Evolutionary conservation across 768 basidiomycete species (phyloP).

Genomic region (Filobasidium wieringae): DNA sequence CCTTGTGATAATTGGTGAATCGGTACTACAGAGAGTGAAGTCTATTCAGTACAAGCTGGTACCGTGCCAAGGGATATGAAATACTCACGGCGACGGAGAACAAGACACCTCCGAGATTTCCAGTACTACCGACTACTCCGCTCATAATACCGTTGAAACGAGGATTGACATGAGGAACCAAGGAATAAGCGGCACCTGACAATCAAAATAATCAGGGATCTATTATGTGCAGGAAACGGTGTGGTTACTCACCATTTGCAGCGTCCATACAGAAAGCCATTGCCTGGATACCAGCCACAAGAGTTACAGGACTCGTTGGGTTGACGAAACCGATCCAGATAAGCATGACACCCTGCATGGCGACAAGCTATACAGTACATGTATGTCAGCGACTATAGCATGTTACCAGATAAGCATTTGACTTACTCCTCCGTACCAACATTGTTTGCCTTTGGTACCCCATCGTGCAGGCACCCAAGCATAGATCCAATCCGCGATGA

Average conservation of each 20-base stretch:
- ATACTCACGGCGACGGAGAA: slow-evolving; percentile 5
- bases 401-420: not conserved
- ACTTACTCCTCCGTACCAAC: slow-evolving; percentile 12
- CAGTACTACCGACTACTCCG: slow-evolving; percentile 1
- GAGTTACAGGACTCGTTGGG: not conserved
- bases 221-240: too few species aligned
- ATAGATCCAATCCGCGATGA: slow-evolving; percentile 45
- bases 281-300: slow-evolving; percentile 3
- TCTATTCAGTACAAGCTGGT: not conserved
- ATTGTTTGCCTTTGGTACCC: slow-evolving; percentile 9
- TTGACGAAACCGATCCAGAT: slow-evolving; percentile 8
- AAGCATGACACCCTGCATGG: slow-evolving; percentile 8
- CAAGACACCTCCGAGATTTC: slow-evolving; percentile 9
- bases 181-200: slow-evolving; percentile 4
- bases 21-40: not conserved
- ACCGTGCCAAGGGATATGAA: not conserved
- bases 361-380: not conserved
- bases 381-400: not conserved
- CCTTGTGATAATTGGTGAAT: slow-evolving; percentile 10
- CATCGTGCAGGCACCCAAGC: not conserved
- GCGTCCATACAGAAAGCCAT: slow-evolving; percentile 10
- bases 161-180: slow-evolving; percentile 12
- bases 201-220: too few species aligned
- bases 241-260: slow-evolving; percentile 6
- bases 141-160: slow-evolving; percentile 13